Base-by-base conservation (phyloP, 768 basidiomycete genomes). In the Hypsizygus marmoreus region DNA sequence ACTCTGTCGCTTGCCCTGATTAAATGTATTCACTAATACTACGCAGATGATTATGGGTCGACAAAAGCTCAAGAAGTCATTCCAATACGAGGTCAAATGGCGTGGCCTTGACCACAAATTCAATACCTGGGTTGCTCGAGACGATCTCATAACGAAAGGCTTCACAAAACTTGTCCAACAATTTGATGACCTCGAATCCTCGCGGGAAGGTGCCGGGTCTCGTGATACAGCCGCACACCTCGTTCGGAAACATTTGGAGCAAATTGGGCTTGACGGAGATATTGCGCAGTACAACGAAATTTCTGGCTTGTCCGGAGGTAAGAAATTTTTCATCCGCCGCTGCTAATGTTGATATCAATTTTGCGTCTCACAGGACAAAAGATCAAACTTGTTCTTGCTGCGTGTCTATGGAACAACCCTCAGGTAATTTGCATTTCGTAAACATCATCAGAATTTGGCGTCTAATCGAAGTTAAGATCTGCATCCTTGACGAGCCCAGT, bases 221-320 rank as follows among this genome's bases (percentile, higher is more conserved):
- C 84, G 93, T 32, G 95, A 98, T 55, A 95, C 93, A 4, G 70
- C 84, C 26, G 80, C 81, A 12, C 77, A 84, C 57, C 71, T 90
- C 36, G 89, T 97, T 36, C 80, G 95, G 54, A 91, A 94, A 68
- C 91, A 95, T 56, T 71, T 98, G 35, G 93, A 97, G 67, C 94
- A 94, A 55, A 91, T 98, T 54, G 95, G 95, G 26, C 76, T 98
- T 29, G 92, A 97, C 69, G 95, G 95, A 32, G 92, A 97, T 71
- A 97, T 97, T 49, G 95, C 95, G 9, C 92, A 97, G 68, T 97
- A 98, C 70, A 95, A 97, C 61, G 95, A 98, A 70, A 94, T 97
- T 61, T 81, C 82, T 26, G 95, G 95, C 29, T 72, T 97, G 34
- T 95, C 91, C 13, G 95, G 95, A 67, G 95, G 94, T 84, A 62